phyloP scores from a whole-genome alignment of 345 rosid genomes.

The Viola odorata region DNA sequence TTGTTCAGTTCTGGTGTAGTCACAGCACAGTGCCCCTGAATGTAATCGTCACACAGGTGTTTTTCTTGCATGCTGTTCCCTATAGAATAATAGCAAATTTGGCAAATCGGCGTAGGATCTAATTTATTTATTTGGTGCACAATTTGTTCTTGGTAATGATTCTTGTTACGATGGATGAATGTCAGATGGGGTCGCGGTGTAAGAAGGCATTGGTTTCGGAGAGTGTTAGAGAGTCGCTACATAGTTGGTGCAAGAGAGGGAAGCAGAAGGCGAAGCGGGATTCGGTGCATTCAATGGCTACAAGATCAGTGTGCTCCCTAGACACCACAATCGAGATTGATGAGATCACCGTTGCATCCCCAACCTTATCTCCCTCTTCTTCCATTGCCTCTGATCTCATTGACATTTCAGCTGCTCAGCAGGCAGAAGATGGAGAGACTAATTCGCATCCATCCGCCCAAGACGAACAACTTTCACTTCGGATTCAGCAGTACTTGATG shows the following conservation, averaged over 20 bases:
- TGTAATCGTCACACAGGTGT: slow-evolving; percentile 73
- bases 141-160: not conserved
- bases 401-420: slow-evolving; percentile 25
- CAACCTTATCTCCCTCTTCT: slow-evolving; percentile 63
- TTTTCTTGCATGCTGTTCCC: no score
- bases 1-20: slow-evolving; percentile 97
- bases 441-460: slow-evolving; percentile 11
- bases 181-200: slow-evolving; percentile 75
- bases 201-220: slow-evolving; percentile 81
- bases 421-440: slow-evolving; percentile 42
- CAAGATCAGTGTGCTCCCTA: slow-evolving; percentile 77
- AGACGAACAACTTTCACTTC: slow-evolving; percentile 34
- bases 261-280: slow-evolving; percentile 60
- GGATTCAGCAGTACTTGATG: slow-evolving; percentile 49
- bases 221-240: slow-evolving; percentile 87
- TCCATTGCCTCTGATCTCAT: slow-evolving; percentile 22
- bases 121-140: no score
- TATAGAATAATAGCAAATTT: no score
- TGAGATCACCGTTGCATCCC: slow-evolving; percentile 68
- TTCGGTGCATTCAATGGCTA: slow-evolving; percentile 37
- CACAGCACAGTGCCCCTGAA: slow-evolving; percentile 83
- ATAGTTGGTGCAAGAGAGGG: slow-evolving; percentile 90
- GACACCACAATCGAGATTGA: slow-evolving; percentile 70
- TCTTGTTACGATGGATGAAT: slow-evolving; percentile 1
- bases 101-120: no score